Evolutionary conservation across 768 basidiomycete species (phyloP).

Genomic region (Cystobasidium tubakii): DNA sequence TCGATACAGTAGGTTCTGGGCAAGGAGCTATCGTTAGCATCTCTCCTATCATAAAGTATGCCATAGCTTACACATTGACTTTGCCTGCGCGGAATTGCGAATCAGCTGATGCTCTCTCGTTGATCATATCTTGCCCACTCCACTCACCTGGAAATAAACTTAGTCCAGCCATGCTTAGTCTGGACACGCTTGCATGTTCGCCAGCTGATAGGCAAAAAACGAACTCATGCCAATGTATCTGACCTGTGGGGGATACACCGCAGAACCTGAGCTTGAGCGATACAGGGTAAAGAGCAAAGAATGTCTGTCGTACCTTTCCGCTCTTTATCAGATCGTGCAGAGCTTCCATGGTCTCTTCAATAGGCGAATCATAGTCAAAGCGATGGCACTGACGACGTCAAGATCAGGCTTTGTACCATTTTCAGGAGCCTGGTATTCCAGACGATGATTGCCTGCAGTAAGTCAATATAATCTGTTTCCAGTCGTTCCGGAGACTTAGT

Average conservation of each 20-base stretch:
- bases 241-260: constrained; percentile 43
- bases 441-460: constrained; percentile 56
- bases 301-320: constrained; percentile 43
- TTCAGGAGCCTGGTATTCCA: neutral
- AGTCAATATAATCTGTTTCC: constrained; percentile 68
- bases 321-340: constrained; percentile 51
- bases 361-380: constrained; percentile 58
- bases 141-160: constrained; percentile 44
- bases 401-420: neutral
- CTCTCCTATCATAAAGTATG: neutral
- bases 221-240: constrained; percentile 52
- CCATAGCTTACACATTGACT: constrained; percentile 6
- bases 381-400: constrained; percentile 44
- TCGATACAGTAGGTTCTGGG: constrained; percentile 40
- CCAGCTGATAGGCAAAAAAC: constrained; percentile 44
- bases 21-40: neutral
- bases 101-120: too few relatives aligned
- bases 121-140: neutral
- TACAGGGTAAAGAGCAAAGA: too few relatives aligned
- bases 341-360: constrained; percentile 53
- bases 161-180: constrained; percentile 37
- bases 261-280: too few relatives aligned
- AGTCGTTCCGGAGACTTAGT: constrained; percentile 59
- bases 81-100: constrained; percentile 2
- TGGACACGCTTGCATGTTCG: neutral